phyloP scores from a whole-genome alignment of 1,139 yeast genomes.

The Debaryomyces robertsiae region DNA sequence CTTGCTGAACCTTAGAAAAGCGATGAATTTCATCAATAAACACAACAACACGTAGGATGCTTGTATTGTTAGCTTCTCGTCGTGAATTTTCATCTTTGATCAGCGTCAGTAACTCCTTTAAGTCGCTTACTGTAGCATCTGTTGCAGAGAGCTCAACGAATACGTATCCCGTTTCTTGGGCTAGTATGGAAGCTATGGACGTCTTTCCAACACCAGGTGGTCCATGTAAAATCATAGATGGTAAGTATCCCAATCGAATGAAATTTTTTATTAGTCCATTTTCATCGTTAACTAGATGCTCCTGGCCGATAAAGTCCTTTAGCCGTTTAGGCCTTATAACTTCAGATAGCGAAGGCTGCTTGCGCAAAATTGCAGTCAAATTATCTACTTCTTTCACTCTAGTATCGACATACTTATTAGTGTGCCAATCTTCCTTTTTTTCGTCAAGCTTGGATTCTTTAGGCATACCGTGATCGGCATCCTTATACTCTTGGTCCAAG shows the following conservation, averaged over 20 bases:
- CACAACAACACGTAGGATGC: conserved; percentile 32
- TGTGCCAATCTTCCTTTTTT: too few relatives aligned
- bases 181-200: conserved; percentile 42
- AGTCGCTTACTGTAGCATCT: conserved; percentile 33
- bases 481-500: too few relatives aligned
- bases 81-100: conserved; percentile 28
- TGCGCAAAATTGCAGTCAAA: too few relatives aligned
- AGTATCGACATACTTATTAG: too few relatives aligned
- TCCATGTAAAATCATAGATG: conserved; percentile 47
- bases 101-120: conserved; percentile 28
- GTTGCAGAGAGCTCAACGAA: conserved; percentile 47
- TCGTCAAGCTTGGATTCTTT: too few relatives aligned
- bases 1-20: conserved; percentile 44
- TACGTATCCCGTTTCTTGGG: conserved; percentile 36
- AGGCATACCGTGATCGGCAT: too few relatives aligned
- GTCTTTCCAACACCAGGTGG: conserved; percentile 54
- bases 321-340: conserved; percentile 32
- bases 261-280: conserved; percentile 37
- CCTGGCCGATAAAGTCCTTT: conserved; percentile 40
- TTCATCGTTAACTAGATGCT: conserved; percentile 30
- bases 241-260: conserved; percentile 40
- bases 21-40: conserved; percentile 51
- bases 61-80: conserved; percentile 18
- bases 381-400: too few relatives aligned
- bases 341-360: conserved; percentile 20